These are phyloP conservation scores for Apiospora malaysiana DNA, from an alignment of 2,329 filamentous ascomycete species.

Conservation along the genomic window DNA sequence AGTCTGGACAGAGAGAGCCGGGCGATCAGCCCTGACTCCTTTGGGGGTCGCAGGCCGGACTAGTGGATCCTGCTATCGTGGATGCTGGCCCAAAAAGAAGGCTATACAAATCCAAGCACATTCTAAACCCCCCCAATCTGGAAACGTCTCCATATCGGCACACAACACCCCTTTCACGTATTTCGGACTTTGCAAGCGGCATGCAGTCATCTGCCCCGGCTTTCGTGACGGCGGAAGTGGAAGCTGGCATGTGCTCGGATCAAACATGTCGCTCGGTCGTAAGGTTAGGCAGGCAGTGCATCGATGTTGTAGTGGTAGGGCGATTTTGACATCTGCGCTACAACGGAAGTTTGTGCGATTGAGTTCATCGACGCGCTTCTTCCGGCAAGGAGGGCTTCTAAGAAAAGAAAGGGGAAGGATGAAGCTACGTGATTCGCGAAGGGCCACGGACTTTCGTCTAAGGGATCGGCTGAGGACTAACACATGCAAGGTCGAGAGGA, in stretches of 20 bases:
- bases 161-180: neutral
- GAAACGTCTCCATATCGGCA: neutral
- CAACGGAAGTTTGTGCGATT: constrained; percentile 3
- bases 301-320: neutral
- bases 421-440: constrained; percentile 2
- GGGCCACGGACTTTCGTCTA: neutral
- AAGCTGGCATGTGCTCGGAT: neutral
- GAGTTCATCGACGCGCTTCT: constrained; percentile 6
- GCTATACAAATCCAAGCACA: neutral
- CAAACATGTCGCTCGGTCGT: no score
- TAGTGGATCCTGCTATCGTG: neutral
- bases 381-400: constrained; percentile 7
- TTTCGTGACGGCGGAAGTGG: neutral
- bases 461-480: constrained; percentile 14
- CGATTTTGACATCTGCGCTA: constrained; percentile 9
- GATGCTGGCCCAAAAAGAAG: neutral
- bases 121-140: neutral
- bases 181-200: neutral
- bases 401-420: constrained; percentile 7
- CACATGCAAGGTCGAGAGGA: neutral
- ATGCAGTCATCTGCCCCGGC: neutral
- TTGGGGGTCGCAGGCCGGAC: neutral
- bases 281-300: neutral
- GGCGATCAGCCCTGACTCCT: constrained; percentile 9
- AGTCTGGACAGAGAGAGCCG: constrained; percentile 5